phyloP scores from a whole-genome alignment of 352 stramenopile species.

The Globisporangium nodosum region DNA sequence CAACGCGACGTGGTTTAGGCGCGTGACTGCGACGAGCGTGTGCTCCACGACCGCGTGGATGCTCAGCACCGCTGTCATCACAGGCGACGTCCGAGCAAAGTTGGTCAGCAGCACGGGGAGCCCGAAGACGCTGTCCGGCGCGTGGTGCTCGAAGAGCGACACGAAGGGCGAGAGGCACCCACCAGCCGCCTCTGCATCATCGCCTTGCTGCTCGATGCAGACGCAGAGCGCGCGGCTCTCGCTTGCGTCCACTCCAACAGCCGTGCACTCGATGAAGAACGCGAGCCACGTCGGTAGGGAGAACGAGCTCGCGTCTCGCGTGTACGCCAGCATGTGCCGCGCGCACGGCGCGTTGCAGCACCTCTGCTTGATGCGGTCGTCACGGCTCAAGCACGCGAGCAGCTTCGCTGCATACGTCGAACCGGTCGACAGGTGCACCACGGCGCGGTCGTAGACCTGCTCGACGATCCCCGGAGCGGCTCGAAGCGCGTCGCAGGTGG shows the following conservation, averaged over 20 bases:
- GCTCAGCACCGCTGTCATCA: slow-evolving; percentile 32
- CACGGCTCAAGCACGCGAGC: slow-evolving; percentile 22
- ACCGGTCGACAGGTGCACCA: slow-evolving; percentile 12
- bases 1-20: slow-evolving; percentile 26
- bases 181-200: slow-evolving; percentile 3
- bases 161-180: slow-evolving; percentile 22
- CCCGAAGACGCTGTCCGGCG: slow-evolving; percentile 32
- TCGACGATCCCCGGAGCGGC: slow-evolving; percentile 10
- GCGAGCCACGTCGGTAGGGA: slow-evolving; percentile 32
- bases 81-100: slow-evolving; percentile 23
- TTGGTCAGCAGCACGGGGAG: slow-evolving; percentile 37
- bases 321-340: slow-evolving; percentile 24
- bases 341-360: slow-evolving; percentile 24
- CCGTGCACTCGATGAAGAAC: slow-evolving; percentile 29
- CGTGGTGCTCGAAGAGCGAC: slow-evolving; percentile 35
- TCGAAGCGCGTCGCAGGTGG: slow-evolving; percentile 15
- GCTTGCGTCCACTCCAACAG: background rate
- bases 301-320: slow-evolving; percentile 18
- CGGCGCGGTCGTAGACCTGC: slow-evolving; percentile 21
- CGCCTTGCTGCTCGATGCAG: slow-evolving; percentile 21
- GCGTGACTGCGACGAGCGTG: slow-evolving; percentile 26
- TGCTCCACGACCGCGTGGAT: slow-evolving; percentile 23
- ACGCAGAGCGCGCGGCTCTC: slow-evolving; percentile 21
- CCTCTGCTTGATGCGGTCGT: slow-evolving; percentile 15
- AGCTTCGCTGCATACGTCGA: slow-evolving; percentile 39